These are phyloP conservation scores for Pseudocercospora vitis DNA, from an alignment of 2,329 filamentous ascomycete genomes.

Conservation along the genomic window DNA sequence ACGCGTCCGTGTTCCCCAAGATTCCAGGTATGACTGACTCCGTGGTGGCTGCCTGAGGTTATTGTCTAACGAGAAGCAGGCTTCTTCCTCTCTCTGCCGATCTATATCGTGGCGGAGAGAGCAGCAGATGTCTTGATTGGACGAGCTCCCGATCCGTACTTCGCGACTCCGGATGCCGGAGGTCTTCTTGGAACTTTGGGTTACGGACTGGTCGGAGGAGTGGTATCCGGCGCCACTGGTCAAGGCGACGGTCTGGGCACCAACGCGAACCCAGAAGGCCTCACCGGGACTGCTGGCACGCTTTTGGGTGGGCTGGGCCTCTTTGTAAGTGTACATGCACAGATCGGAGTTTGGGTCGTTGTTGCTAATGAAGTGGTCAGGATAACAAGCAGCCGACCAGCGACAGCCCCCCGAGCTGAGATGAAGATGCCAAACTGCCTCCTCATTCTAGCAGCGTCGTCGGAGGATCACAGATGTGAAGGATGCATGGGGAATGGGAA, in stretches of 20 bases:
- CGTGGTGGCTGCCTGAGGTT: too few species aligned
- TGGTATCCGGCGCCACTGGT: not conserved
- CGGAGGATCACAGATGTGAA: too few species aligned
- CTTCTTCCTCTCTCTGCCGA: slow-evolving; percentile 50
- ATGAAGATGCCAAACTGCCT: not conserved
- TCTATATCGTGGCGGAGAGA: slow-evolving; percentile 62
- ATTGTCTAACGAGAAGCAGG: too few species aligned
- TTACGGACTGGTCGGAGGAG: not conserved
- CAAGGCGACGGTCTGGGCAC: not conserved
- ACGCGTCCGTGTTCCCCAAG: slow-evolving; percentile 59
- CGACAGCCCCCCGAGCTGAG: not conserved
- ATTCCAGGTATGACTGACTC: too few species aligned
- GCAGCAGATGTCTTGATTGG: slow-evolving; percentile 57
- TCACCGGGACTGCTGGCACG: not conserved
- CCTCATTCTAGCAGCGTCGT: too few species aligned
- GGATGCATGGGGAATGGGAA: too few species aligned
- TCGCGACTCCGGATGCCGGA: slow-evolving; percentile 2
- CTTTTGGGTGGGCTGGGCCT: slow-evolving; percentile 2
- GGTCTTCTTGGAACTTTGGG: slow-evolving; percentile 1
- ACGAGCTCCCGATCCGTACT: slow-evolving; percentile 1
- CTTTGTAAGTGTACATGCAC: not conserved
- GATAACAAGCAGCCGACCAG: not conserved
- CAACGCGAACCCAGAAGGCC: not conserved
- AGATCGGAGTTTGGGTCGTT: not conserved
- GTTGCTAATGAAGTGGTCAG: not conserved